phyloP scores from a whole-genome alignment of 2,329 filamentous ascomycete genomes.

The Neonectria hederae region DNA sequence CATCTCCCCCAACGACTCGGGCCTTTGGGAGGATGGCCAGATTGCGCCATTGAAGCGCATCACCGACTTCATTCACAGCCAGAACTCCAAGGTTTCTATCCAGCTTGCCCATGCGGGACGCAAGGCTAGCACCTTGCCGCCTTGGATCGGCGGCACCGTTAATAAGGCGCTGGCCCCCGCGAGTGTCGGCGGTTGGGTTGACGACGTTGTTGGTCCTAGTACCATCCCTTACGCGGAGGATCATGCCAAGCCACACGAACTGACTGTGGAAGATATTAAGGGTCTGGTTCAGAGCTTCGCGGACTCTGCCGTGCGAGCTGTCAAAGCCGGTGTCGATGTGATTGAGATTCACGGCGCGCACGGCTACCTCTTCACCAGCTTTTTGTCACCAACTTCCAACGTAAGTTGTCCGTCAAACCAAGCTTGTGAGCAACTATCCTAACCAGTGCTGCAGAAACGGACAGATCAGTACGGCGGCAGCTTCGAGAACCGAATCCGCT shows the following conservation, averaged over 20 bases:
- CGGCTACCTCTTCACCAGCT: conserved; percentile 73
- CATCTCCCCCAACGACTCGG: conserved; percentile 82
- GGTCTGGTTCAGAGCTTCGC: conserved; percentile 70
- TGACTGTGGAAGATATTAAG: conserved; percentile 75
- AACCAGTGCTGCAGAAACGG: conserved; percentile 53
- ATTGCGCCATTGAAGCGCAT: conserved; percentile 75
- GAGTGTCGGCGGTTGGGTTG: conserved; percentile 65
- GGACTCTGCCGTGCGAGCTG: conserved; percentile 65
- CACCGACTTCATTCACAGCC: conserved; percentile 81
- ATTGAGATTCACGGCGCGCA: conserved; percentile 75
- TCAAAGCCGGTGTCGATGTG: conserved; percentile 77
- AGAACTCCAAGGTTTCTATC: conserved; percentile 79
- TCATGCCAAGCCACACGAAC: conserved; percentile 70
- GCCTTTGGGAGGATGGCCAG: conserved; percentile 87
- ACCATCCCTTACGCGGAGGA: conserved; percentile 67
- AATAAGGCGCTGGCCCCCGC: conserved; percentile 62
- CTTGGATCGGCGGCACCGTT: conserved; percentile 67
- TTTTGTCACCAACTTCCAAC: conserved; percentile 69
- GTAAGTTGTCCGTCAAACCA: conserved; percentile 43
- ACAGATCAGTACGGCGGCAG: conserved; percentile 73
- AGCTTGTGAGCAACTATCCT: background rate
- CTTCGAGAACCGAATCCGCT: conserved; percentile 72
- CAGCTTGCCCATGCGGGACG: conserved; percentile 85
- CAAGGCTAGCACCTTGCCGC: conserved; percentile 69
- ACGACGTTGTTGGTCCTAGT: conserved; percentile 62